Percentiles rank a stretch among this genome's conserved stretches.
phyloP scores from a whole-genome alignment of 306 rosid genomes.

The Glycine soja region DNA sequence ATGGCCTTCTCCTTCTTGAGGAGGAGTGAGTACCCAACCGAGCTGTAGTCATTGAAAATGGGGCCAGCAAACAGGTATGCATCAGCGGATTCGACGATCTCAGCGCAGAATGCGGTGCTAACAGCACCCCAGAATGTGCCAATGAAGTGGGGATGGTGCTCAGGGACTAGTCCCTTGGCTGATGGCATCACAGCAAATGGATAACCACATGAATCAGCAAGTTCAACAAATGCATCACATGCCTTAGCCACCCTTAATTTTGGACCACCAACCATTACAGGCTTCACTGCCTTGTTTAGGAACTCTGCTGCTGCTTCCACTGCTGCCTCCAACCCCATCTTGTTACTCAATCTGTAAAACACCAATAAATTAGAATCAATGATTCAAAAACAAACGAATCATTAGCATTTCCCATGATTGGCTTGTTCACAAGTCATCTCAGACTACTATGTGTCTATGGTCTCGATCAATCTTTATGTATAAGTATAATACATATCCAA shows the following conservation, averaged over 20 bases:
- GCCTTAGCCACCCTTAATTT: conserved; percentile 71
- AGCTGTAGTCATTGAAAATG: conserved; percentile 72
- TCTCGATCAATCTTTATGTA: too few species aligned
- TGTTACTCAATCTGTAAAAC: conserved; percentile 58
- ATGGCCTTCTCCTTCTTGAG: conserved; percentile 72
- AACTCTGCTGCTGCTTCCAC: conserved; percentile 70
- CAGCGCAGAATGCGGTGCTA: conserved; percentile 69
- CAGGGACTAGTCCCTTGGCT: conserved; percentile 68
- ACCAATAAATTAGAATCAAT: neutral
- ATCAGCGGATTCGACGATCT: conserved; percentile 70
- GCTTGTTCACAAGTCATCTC: too few species aligned
- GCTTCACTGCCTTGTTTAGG: conserved; percentile 75
- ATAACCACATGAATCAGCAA: conserved; percentile 66
- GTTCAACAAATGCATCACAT: conserved; percentile 51
- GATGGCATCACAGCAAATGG: conserved; percentile 69
- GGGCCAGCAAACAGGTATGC: conserved; percentile 73
- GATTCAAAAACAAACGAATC: neutral
- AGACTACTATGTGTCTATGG: too few species aligned
- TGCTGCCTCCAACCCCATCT: conserved; percentile 64
- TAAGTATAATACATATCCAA: too few species aligned
- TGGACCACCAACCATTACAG: conserved; percentile 76
- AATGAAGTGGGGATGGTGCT: conserved; percentile 64
- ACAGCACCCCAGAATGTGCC: conserved; percentile 81
- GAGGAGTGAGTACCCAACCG: conserved; percentile 73
- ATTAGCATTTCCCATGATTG: too few species aligned